Base-by-base conservation (phyloP, 2,329 filamentous ascomycete species). In the Colletotrichum endophyticum region DNA sequence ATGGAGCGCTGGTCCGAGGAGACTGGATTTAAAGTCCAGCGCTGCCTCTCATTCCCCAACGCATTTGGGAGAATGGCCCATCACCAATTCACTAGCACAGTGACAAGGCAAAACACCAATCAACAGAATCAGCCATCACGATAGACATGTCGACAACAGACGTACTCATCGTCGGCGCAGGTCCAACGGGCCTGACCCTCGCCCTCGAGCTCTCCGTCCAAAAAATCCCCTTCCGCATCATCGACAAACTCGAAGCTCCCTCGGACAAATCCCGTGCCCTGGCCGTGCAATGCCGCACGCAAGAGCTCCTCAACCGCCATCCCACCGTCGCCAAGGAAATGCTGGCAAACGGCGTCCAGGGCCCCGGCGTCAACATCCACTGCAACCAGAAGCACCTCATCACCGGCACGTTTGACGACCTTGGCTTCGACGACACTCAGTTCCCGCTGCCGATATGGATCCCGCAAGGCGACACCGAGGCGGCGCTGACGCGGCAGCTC, bases 261-360 rank as follows among this genome's bases (percentile, higher is more conserved):
- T 85, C 83, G 15, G 81, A 84, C 66, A 83, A 85, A 73, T 86
- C 84, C 76, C 86, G 83, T 77, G 88, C 83, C 11, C 80, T 91
- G 1, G 84, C 85, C 12, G 80, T 91, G 7, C 89, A 91, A 72
- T 83, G 88, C 15, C 86, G 89, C 11, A 88, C 86, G 2, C 79
- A 89, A 11, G 89, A 91, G 78, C 82, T 90, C 28, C 85, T 90
- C 66, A 85, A 85, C 63, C 88, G 89, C 53, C 85, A 90, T 61
- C 82, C 81, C 49, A 78, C 32, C 49, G 61, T 87, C 36, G 80
- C 84, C 9, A 81, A 85, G 13, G 80, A 81, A 5, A 78, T 89
- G 30, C 61, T 88, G 4, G 75, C 79, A 2, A 79, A 80, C 7
- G 87, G 87, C 22, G 84, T 84, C 62, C 79, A 83, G 22, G 80